Base-by-base conservation (phyloP, 1,139 yeast species). In the Yamadazyma dendronema region DNA sequence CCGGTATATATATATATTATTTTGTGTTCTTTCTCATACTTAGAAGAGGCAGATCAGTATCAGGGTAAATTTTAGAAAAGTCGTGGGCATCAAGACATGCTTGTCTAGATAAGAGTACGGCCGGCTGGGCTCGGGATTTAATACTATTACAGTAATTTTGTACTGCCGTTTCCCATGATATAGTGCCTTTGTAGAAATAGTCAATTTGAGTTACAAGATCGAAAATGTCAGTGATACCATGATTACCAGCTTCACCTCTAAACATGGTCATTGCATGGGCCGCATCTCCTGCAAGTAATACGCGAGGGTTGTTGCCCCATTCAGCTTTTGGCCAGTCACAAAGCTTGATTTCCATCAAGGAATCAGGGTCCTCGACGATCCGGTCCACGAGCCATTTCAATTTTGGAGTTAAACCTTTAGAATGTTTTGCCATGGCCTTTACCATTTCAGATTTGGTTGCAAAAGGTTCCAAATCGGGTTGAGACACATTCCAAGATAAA, bases 221-320 rank as follows among this genome's bases (percentile, higher is more conserved):
- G 13, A 15, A 25, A 3, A 44, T 54, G 37, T 52, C 57, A 5
- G 53, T 41, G 17, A 52, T 52, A 1, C 57, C 57, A 38, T 49
- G 55, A 35, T 52, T 52, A 15, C 50, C 51, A 10, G 57, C 57
- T 37, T 50, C 55, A 9, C 57, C 57, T 27, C 56, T 36, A 33
- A 46, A 52, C 57, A 52, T 52, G 3, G 56, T 52, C 55, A 49
- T 50, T 10, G 56, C 56, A 36, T 52, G 56, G 6, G 49, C 49
- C 4, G 49, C 32, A 35, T 45, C 49, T 2, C 49, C 49, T 4
- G 41, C 46, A 17, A 50, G 37, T 13, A 50, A 30, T 6, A 49
- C 30, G 9, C 37, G 29, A 4, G 40, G 36, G 9, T 35, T 13
- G 25, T 38, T 19, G 16, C 28, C 16, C 49, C 49, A 45, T 30